Conservation (phyloP, 371 early-diverging fungal genomes). For the Rhizopus sp. region DNA sequence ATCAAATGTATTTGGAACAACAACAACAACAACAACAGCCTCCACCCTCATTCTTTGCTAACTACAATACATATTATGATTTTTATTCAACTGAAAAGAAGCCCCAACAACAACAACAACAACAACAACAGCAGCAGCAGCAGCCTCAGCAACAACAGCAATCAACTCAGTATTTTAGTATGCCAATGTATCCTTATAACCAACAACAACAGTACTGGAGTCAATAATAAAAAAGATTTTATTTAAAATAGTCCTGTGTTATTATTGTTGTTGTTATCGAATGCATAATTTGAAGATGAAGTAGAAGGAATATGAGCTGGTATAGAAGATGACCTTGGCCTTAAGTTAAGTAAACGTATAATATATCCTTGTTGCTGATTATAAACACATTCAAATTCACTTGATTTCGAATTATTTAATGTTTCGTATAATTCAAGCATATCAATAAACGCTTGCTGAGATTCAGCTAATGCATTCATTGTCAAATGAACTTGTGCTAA, state of each 20-base stretch:
- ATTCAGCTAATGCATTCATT: slow-evolving; percentile 28
- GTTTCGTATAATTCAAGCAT: slow-evolving; percentile 36
- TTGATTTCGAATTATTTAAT: slow-evolving; percentile 16
- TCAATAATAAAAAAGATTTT: slow-evolving; percentile 7
- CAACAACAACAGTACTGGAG: slow-evolving; percentile 21
- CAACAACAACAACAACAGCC: slow-evolving; percentile 10
- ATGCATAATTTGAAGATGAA: background rate
- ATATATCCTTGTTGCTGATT: slow-evolving; percentile 37
- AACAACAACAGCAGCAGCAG: slow-evolving; percentile 28
- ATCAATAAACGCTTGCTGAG: slow-evolving; percentile 14
- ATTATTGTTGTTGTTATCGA: background rate
- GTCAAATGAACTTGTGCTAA: slow-evolving; percentile 34
- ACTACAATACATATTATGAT: too few species aligned
- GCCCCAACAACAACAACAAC: slow-evolving; percentile 15
- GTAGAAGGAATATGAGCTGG: slow-evolving; percentile 1
- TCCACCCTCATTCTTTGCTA: too few species aligned
- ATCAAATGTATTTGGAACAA: background rate
- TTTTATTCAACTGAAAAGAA: background rate
- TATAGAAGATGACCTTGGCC: slow-evolving; percentile 6
- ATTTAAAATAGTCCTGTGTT: background rate
- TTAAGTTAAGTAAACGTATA: slow-evolving; percentile 13
- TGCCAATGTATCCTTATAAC: slow-evolving; percentile 14
- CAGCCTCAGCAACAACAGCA: slow-evolving; percentile 26
- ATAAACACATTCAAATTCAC: slow-evolving; percentile 37
- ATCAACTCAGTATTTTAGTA: slow-evolving; percentile 28